Evolutionary conservation across 192 early-diverging fungal species (phyloP), one percentile per base, ranked within the genome.

Genomic region (Coemansia sp.): DNA sequence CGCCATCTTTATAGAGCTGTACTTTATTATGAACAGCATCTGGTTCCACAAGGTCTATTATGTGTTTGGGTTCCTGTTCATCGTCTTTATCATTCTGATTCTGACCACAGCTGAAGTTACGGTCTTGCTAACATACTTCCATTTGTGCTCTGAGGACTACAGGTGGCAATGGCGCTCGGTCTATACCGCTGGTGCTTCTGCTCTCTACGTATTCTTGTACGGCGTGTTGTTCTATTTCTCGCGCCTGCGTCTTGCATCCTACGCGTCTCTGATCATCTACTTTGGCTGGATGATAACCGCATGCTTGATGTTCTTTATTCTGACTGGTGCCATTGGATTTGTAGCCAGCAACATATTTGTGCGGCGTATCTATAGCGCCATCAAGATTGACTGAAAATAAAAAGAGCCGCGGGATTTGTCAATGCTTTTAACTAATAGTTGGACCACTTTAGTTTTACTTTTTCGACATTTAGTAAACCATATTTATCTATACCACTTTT

Each of bases 11-110:
- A 94, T 97, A 67, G 96, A 98, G 85, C 84, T 97, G 50, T 96
- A 96, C 83, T 98, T 94, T 80, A 92, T 98, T 62, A 92, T 97
- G 85, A 91, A 92, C 78, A 91, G 89, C 49, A 94, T 97, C 51
- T 96, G 93, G 93, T 90, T 89, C 85, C 90, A 92, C 85, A 89
- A 90, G 69, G 88, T 94, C 25, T 98, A 96, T 83, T 95, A 96
- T 69, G 89, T 95, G 60, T 94, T 93, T 87, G 93, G 95, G 0
- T 95, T 97, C 83, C 74, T 95, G 69, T 87, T 95, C 83, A 67
- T 94, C 56, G 93, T 96, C 5, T 95, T 94, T 77, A 68, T 89
- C 28, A 89, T 97, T 51, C 82, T 97, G 61, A 77, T 94, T 34
- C 61, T 95, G 61, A 94, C 93, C 0, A 91, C 91, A 30, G 89